These are phyloP conservation scores for Colletotrichum orchidophilum DNA, from an alignment of 2,329 filamentous ascomycete species.

Conservation along the genomic window DNA sequence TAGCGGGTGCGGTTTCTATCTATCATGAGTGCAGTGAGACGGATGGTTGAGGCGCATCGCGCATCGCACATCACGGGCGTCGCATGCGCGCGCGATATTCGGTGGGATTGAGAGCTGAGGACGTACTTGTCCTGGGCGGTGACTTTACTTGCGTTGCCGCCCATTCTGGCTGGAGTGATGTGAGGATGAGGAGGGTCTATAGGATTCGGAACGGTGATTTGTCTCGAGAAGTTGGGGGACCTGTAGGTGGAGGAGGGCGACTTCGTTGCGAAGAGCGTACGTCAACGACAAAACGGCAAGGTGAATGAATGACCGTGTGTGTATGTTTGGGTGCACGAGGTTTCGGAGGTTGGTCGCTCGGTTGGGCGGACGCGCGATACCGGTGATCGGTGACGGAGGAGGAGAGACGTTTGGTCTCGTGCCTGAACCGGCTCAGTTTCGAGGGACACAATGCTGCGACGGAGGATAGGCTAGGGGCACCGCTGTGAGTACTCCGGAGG, in stretches of 20 bases:
- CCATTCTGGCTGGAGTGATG: slow-evolving; percentile 51
- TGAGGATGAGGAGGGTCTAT: neutral
- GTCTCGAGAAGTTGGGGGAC: neutral
- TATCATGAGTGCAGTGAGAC: neutral
- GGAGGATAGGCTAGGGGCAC: neutral
- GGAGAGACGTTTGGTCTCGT: slow-evolving; percentile 14
- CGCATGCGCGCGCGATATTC: neutral
- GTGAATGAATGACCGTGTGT: neutral
- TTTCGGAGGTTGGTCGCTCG: slow-evolving; percentile 10
- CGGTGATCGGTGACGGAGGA: slow-evolving; percentile 5
- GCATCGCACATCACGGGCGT: slow-evolving; percentile 24
- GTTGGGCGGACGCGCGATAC: slow-evolving; percentile 3
- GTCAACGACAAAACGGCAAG: neutral
- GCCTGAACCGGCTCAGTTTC: slow-evolving; percentile 23
- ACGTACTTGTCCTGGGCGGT: slow-evolving; percentile 85
- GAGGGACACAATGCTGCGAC: slow-evolving; percentile 29
- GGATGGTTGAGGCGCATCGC: slow-evolving; percentile 13
- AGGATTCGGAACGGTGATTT: neutral
- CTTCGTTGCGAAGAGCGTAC: neutral
- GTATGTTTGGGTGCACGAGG: neutral
- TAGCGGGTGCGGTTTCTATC: neutral
- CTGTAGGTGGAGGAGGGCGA: neutral
- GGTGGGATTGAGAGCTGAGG: neutral
- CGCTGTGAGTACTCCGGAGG: neutral
- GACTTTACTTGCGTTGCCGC: slow-evolving; percentile 65